Evolutionary conservation across 2,329 filamentous ascomycete genomes (phyloP), one percentile per base, ranked within the genome.

Genomic region (Dryadomyces quercus-mongolicae): DNA sequence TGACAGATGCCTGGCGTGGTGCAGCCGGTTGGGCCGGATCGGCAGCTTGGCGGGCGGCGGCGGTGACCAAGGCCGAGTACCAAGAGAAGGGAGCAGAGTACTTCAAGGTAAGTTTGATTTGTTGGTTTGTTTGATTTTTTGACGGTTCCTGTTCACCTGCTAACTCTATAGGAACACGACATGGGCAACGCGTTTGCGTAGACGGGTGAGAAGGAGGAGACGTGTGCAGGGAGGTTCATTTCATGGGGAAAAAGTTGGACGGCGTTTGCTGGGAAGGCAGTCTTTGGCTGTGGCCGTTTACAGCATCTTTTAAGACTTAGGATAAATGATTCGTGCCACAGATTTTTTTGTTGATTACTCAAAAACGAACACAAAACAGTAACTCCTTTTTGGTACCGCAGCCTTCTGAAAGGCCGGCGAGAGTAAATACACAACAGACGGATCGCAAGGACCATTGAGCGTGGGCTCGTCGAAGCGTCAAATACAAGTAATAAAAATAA

Each of bases 1-100:
- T 93, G 25, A 72, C 94, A 40, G 93, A 98, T 74, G 88, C 92
- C 3, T 98, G 93, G 93, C 88, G 79, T 68, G 93, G 93, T 8
- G 93, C 93, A 1, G 92, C 93, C 13, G 76, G 80, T 58, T 98
- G 93, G 92, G 86, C 85, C 18, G 75, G 78, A 13, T 75, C 76
- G 1, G 65, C 73, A 36, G 75, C 75, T 20, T 83, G 83, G 70
- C 81, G 76, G 65, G 69, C 72, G 40, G 81, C 82, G 5, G 85
- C 82, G 57, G 78, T 98, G 45, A 86, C 84, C 1, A 82, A 79
- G 62, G 85, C 85, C 60, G 93, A 97, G 69, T 98, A 89, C 70
- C 68, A 81, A 62, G 93, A 98, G 74, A 96, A 95, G 74, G 93
- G 93, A 1, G 76, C 82, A 21, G 92, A 97, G 62, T 97, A 97